Base-by-base conservation (phyloP, 2,329 filamentous ascomycete genomes). In the Paecilomyces niveus region DNA sequence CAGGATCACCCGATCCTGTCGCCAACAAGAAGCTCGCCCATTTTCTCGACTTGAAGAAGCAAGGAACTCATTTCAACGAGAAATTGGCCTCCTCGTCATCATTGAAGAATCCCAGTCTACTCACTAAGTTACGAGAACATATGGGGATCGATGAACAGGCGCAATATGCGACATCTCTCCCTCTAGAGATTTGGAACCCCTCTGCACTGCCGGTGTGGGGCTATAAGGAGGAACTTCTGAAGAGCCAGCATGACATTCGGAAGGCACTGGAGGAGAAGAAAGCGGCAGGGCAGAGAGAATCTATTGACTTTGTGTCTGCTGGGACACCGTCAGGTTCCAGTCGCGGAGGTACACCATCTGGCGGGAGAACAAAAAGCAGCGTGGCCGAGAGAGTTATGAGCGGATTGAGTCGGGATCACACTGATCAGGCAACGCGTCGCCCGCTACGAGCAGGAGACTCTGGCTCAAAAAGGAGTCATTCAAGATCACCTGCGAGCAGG, bases 61-160 rank as follows among this genome's bases (percentile, higher is more conserved):
- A 85, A 67, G 83, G 82, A 2, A 74, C 84, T 22, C 85, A 88
- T 69, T 88, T 87, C 74, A 87, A 88, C 63, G 77, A 83, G 62
- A 83, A 85, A 57, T 72, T 88, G 13, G 80, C 82, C 56, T 74
- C 72, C 39, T 85, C 83, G 3, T 76, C 81, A 1, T 82, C 83
- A 1, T 74, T 87, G 29, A 81, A 80, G 51, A 86, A 87, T 65
- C 85, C 85, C 8, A 81, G 78, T 58, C 73, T 87, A 54, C 70
- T 85, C 55, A 73, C 73, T 13, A 85, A 82, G 61, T 70, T 87
- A 68, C 81, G 84, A 78, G 74, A 78, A 6, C 85, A 85, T 72
- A 81, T 82, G 7, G 82, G 80, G 0, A 77, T 88, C 35, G 73
- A 74, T 54, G 76, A 78, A 52, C 72, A 78, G 62, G 78, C 80